These are phyloP conservation scores for Trichoderma cornu-damae DNA, from an alignment of 2,329 filamentous ascomycete genomes.

Conservation along the genomic window DNA sequence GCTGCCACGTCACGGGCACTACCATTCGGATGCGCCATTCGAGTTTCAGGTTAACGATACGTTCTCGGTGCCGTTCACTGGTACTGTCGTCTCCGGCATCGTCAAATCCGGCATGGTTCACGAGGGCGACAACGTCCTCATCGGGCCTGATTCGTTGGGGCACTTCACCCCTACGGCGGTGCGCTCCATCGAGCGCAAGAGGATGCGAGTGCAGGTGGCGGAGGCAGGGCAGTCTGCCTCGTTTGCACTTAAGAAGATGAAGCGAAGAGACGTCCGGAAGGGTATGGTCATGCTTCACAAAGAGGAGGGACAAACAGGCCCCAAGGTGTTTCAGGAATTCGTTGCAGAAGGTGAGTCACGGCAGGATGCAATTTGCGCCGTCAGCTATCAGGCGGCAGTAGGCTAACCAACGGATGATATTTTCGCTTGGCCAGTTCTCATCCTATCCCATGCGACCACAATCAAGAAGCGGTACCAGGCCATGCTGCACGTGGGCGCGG, in stretches of 20 bases:
- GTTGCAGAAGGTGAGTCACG: slow-evolving; percentile 61
- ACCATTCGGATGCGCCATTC: slow-evolving; percentile 80
- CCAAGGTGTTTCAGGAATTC: slow-evolving; percentile 70
- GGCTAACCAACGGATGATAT: background rate
- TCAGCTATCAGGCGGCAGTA: no score
- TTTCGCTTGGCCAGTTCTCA: slow-evolving; percentile 60
- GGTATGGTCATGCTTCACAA: slow-evolving; percentile 96
- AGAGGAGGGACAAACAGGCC: slow-evolving; percentile 62
- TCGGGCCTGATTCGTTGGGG: slow-evolving; percentile 86
- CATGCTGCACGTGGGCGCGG: slow-evolving; percentile 93
- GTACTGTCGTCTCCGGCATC: slow-evolving; percentile 92
- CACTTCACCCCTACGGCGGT: slow-evolving; percentile 84
- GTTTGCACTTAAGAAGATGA: slow-evolving; percentile 81
- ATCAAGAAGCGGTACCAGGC: slow-evolving; percentile 97
- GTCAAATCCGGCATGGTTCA: slow-evolving; percentile 85
- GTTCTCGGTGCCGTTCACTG: slow-evolving; percentile 95
- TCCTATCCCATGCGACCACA: slow-evolving; percentile 91
- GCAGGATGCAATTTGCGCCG: background rate
- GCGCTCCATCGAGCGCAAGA: slow-evolving; percentile 89
- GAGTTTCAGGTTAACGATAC: slow-evolving; percentile 97
- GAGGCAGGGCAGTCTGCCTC: slow-evolving; percentile 89
- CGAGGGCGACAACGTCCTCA: slow-evolving; percentile 79
- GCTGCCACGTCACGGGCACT: slow-evolving; percentile 87
- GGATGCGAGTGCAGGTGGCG: slow-evolving; percentile 80
- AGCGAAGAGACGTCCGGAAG: slow-evolving; percentile 89